Conservation (phyloP, 2,329 filamentous ascomycete species). For the Dothistroma septosporum region DNA sequence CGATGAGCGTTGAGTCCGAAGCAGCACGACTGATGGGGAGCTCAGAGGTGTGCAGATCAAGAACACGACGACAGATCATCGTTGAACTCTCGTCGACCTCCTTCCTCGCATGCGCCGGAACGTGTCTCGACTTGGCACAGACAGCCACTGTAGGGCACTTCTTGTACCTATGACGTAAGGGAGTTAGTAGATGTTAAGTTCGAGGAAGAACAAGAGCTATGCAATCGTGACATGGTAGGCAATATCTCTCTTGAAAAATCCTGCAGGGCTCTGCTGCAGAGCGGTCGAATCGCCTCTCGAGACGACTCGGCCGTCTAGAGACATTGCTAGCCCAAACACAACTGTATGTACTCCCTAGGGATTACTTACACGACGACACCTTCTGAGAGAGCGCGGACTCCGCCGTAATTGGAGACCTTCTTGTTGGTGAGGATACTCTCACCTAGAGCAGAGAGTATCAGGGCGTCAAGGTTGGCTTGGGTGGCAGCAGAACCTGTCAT, state of each 20-base stretch:
- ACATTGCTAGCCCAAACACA: too few relatives aligned
- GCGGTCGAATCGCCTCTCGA: too few relatives aligned
- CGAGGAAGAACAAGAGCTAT: too few relatives aligned
- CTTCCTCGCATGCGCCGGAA: constrained; percentile 16
- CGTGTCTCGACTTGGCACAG: constrained; percentile 21
- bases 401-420: constrained; percentile 16
- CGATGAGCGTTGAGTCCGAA: constrained; percentile 18
- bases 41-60: constrained; percentile 34
- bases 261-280: too few relatives aligned
- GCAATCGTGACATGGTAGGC: too few relatives aligned
- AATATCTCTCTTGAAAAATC: too few relatives aligned
- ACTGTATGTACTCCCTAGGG: too few relatives aligned
- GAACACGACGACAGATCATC: constrained; percentile 1
- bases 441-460: constrained; percentile 7
- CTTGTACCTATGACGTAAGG: too few relatives aligned
- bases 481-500: constrained; percentile 1
- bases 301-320: too few relatives aligned
- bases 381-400: constrained; percentile 2
- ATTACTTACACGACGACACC: constrained; percentile 5
- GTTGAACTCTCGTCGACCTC: constrained; percentile 6
- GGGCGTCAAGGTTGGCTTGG: constrained; percentile 9
- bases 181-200: too few relatives aligned
- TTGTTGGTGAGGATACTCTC: constrained; percentile 7
- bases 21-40: constrained; percentile 27
- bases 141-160: constrained; percentile 19